Base-by-base conservation (phyloP, 805 yeast species). In the Aciculoconidium aculeatum region DNA sequence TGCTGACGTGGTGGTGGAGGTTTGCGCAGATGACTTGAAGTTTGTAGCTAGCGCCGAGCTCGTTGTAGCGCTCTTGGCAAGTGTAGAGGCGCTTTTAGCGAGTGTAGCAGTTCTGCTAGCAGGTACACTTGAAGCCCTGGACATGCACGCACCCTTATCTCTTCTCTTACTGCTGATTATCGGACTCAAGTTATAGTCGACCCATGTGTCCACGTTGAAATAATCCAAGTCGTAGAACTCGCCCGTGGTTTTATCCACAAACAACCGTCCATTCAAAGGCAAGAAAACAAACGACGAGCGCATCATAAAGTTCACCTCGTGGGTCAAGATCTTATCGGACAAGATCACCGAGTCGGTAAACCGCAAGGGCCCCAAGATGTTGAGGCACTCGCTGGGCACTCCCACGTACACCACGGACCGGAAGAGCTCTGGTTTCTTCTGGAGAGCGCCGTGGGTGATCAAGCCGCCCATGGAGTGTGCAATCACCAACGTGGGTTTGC, bases 391-490 rank as follows among this genome's bases (percentile, higher is more conserved):
- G 13, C 78, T 65, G 3, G 96, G 96, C 0, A 77, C 70, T 1
- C 96, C 96, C 9, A 75, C 90, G 46, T 86, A 88, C 2, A 88
- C 54, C 1, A 88, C 42, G 1, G 92, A 90, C 36, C 88, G 65
- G 44, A 88, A 70, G 23, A 86, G 52, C 9, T 70, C 57, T 0
- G 95, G 87, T 35, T 75, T 70, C 29, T 61, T 59, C 31, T 80
- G 81, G 66, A 88, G 61, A 0, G 81, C 85, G 32, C 80, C 78
- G 48, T 86, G 95, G 0, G 94, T 76, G 5, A 88, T 70, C 18
- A 88, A 49, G 0, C 96, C 96, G 30, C 96, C 96, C 96, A 88
- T 87, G 0, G 95, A 86, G 52, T 88, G 96, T 0, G 92, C 92
- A 30, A 88, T 74, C 1, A 88, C 75, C 15, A 80, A 57, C 0